Percentiles rank a stretch among this genome's conserved stretches.
phyloP scores from a whole-genome alignment of 139 green algal genomes.

The Micromonas commoda region DNA sequence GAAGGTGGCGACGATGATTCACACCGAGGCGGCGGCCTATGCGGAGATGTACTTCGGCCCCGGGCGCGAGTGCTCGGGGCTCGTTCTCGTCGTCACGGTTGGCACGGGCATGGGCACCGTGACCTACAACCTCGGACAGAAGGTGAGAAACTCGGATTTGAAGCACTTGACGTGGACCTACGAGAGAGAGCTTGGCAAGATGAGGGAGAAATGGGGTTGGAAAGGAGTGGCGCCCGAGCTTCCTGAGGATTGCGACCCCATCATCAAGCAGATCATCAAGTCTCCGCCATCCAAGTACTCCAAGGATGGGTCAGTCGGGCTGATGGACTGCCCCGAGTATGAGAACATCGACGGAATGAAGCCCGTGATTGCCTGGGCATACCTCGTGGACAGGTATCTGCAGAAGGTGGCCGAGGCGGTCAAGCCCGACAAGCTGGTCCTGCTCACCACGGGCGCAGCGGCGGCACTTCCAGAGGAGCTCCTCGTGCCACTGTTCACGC shows the following conservation, averaged over 20 bases:
- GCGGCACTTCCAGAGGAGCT: background rate
- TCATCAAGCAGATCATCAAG: too few species aligned
- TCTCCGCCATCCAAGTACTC: too few species aligned
- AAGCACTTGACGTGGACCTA: conserved; percentile 31
- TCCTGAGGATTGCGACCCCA: background rate
- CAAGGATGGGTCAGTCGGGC: too few species aligned
- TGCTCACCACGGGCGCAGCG: conserved; percentile 19
- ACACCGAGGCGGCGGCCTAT: conserved; percentile 33
- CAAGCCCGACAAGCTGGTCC: conserved; percentile 5
- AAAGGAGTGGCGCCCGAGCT: background rate
- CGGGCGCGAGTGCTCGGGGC: background rate
- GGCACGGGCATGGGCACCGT: conserved; percentile 23
- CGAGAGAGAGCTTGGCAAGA: conserved; percentile 21
- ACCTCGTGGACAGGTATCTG: conserved; percentile 18
- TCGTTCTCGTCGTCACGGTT: conserved; percentile 23
- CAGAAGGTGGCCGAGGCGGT: conserved; percentile 9
- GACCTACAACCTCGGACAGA: conserved; percentile 24
- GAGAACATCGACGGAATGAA: background rate
- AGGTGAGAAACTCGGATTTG: conserved; percentile 20
- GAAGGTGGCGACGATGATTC: conserved; percentile 28
- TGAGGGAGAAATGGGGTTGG: conserved; percentile 8
- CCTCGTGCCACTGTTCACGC: conserved; percentile 1
- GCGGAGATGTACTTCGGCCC: conserved; percentile 32
- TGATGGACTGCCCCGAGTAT: background rate
- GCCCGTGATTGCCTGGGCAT: background rate